Percentiles rank a stretch among this genome's conserved stretches.
Evolutionary conservation across 1,284 basidiomycete species (phyloP).

Genomic region (Microbotryum violaceum): DNA sequence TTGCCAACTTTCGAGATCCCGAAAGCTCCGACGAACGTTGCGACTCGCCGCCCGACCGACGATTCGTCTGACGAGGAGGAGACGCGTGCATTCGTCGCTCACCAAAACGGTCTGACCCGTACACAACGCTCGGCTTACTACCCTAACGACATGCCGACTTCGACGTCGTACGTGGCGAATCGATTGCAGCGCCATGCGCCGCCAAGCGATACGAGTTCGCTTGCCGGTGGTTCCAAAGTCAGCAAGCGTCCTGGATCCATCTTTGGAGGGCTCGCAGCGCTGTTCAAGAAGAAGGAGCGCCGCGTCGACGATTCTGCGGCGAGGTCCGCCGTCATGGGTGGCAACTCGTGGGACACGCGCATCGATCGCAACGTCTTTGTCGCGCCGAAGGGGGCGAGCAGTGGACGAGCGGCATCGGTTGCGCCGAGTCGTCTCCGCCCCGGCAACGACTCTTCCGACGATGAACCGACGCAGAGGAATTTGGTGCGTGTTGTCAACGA

Average conservation of each 20-base stretch:
- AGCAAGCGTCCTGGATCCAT: slow-evolving; percentile 23
- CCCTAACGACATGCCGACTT: slow-evolving; percentile 5
- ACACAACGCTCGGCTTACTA: slow-evolving; percentile 1
- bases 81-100: not conserved
- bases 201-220: slow-evolving; percentile 27
- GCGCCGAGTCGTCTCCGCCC: not conserved
- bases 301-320: slow-evolving; percentile 16
- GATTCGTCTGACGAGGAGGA: slow-evolving; percentile 18
- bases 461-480: slow-evolving; percentile 24
- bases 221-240: slow-evolving; percentile 7
- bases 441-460: slow-evolving; percentile 22
- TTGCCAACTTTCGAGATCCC: slow-evolving; percentile 29
- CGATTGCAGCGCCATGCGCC: slow-evolving; percentile 15
- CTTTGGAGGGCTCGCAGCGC: slow-evolving; percentile 31
- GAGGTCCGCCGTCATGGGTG: not conserved
- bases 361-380: slow-evolving; percentile 1
- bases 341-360: not conserved
- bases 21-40: slow-evolving; percentile 20
- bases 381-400: not conserved
- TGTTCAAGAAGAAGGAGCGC: slow-evolving; percentile 28
- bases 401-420: not conserved
- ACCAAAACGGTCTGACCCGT: not conserved
- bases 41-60: slow-evolving; percentile 14
- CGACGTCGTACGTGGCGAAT: not conserved
- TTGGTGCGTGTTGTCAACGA: slow-evolving; percentile 31